A percentile compares a stretch with the other conserved stretches of the same genome.
Evolutionary conservation across 1,284 basidiomycete species (phyloP).

Genomic region (Jaminaea rosea): DNA sequence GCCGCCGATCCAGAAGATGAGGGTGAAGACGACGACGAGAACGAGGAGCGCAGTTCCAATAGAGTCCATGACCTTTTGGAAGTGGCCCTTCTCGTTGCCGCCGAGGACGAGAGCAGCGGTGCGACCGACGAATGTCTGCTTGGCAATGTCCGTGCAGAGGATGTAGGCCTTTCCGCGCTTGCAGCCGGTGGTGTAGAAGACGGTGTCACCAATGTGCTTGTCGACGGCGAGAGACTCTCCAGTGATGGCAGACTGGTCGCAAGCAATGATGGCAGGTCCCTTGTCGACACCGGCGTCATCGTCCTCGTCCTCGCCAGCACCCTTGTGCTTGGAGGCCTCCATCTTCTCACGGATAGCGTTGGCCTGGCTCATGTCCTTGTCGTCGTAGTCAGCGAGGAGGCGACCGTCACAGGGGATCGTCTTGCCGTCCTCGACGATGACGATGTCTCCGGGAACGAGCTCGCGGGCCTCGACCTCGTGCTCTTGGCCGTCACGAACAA

Average conservation of each 20-base stretch:
- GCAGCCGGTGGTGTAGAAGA: constrained; percentile 50
- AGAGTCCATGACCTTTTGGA: constrained; percentile 52
- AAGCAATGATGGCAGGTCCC: constrained; percentile 53
- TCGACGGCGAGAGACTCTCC: constrained; percentile 56
- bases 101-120: constrained; percentile 51
- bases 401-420: constrained; percentile 55
- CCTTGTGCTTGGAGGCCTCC: constrained; percentile 33
- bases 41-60: constrained; percentile 54
- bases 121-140: constrained; percentile 52
- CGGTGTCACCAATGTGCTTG: constrained; percentile 54
- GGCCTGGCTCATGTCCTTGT: constrained; percentile 45
- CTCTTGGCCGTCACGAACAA: constrained; percentile 52
- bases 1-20: constrained; percentile 50
- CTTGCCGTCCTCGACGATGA: constrained; percentile 51
- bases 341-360: constrained; percentile 42
- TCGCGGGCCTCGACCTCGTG: constrained; percentile 54
- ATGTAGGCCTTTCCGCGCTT: constrained; percentile 55
- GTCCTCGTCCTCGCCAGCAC: constrained; percentile 45
- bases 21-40: constrained; percentile 53
- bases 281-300: constrained; percentile 50
- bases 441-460: constrained; percentile 55
- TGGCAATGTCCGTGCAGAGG: constrained; percentile 52
- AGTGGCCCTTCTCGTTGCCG: constrained; percentile 50
- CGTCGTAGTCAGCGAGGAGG: constrained; percentile 52
- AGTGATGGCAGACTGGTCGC: constrained; percentile 55